Conservation (phyloP, 129 eudicot species). For the Flaveria ramosissima region DNA sequence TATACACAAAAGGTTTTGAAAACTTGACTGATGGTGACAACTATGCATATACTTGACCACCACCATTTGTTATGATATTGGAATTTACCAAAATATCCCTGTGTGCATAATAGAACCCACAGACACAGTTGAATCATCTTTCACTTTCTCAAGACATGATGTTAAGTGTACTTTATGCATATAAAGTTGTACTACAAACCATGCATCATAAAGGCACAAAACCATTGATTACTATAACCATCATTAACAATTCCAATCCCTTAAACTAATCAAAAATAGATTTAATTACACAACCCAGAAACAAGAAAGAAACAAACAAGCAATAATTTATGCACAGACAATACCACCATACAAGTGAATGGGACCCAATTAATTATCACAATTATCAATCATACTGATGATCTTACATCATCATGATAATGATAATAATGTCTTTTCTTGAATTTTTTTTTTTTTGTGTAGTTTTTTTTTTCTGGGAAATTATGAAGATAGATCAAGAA, state of each 20-base stretch:
- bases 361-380: conserved; percentile 50
- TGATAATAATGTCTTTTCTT: conserved; percentile 23
- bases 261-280: conserved; percentile 24
- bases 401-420: conserved; percentile 47
- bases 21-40: conserved; percentile 25
- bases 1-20: conserved; percentile 13
- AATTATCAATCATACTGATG: conserved; percentile 40
- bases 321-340: conserved; percentile 39
- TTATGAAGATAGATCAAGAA: conserved; percentile 29
- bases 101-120: conserved; percentile 9
- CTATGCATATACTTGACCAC: conserved; percentile 27
- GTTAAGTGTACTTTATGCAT: conserved; percentile 26
- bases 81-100: conserved; percentile 17
- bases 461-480: conserved; percentile 14
- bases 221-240: conserved; percentile 22
- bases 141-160: conserved; percentile 17
- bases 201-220: conserved; percentile 28
- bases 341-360: conserved; percentile 32
- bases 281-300: conserved; percentile 25
- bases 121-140: conserved; percentile 15
- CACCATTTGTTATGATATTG: conserved; percentile 3
- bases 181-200: conserved; percentile 21
- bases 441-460: neutral
- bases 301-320: conserved; percentile 27
- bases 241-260: conserved; percentile 27